Evolutionary conservation across 2,329 filamentous ascomycete genomes (phyloP).

Genomic region (Xylariomycetidae sp.): DNA sequence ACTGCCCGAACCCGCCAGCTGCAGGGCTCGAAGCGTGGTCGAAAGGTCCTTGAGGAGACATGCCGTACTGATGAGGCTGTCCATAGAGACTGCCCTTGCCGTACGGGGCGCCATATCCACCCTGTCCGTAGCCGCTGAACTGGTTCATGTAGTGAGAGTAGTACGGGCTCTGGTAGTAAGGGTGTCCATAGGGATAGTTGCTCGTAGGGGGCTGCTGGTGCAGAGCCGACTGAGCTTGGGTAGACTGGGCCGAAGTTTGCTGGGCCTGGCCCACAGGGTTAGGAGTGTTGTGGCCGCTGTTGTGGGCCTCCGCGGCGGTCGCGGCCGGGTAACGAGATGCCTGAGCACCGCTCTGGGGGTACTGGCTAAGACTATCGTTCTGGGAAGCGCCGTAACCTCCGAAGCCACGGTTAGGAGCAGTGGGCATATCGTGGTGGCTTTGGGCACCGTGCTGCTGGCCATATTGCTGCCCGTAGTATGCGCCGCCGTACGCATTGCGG

Average conservation of each 20-base stretch:
- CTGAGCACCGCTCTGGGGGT: conserved; percentile 69
- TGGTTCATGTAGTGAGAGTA: conserved; percentile 54
- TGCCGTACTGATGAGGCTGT: conserved; percentile 48
- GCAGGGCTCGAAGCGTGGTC: conserved; percentile 50
- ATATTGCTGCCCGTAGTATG: conserved; percentile 56
- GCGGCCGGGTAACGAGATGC: conserved; percentile 54
- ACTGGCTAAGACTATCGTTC: conserved; percentile 60
- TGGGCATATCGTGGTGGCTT: conserved; percentile 66
- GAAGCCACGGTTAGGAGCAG: conserved; percentile 68
- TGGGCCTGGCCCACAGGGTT: conserved; percentile 63
- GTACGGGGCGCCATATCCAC: conserved; percentile 45
- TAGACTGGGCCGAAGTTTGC: conserved; percentile 28
- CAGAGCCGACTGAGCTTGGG: conserved; percentile 31
- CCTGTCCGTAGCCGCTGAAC: conserved; percentile 48
- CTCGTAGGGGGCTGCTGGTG: conserved; percentile 28
- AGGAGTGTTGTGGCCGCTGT: conserved; percentile 85
- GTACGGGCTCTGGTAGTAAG: conserved; percentile 56
- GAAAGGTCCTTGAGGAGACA: conserved; percentile 51
- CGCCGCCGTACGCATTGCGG: conserved; percentile 72
- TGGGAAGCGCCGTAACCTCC: conserved; percentile 66
- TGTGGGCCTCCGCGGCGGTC: conserved; percentile 62
- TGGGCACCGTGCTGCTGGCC: conserved; percentile 48
- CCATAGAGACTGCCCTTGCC: conserved; percentile 50
- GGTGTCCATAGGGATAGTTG: conserved; percentile 25
- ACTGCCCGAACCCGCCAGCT: conserved; percentile 43